These are phyloP conservation scores for Eucalyptus curtisii DNA, from an alignment of 345 rosid genomes.

Conservation along the genomic window DNA sequence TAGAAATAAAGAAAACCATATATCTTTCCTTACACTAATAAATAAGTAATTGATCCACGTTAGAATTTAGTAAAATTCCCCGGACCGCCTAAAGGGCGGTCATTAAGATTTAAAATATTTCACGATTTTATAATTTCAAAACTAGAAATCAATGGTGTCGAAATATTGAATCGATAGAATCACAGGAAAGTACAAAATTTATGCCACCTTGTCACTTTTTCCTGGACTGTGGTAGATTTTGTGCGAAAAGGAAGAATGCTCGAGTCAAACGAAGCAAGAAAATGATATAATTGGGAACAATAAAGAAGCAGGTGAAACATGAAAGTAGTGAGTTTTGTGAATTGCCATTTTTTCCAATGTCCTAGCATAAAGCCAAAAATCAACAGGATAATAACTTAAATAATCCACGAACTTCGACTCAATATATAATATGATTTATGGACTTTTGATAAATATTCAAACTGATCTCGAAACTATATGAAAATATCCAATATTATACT, in stretches of 20 bases:
- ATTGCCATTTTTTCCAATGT: background rate
- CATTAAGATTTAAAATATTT: background rate
- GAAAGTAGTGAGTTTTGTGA: background rate
- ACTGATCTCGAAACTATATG: fast-evolving
- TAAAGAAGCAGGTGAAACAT: background rate
- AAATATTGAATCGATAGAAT: background rate
- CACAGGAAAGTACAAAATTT: background rate
- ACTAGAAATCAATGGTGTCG: background rate
- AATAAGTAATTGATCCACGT: background rate
- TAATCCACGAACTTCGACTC: too few species aligned
- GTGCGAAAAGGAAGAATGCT: background rate
- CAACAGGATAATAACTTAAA: too few species aligned
- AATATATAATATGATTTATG: too few species aligned
- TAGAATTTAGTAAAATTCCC: background rate
- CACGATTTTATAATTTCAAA: background rate
- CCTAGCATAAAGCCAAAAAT: background rate
- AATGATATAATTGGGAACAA: background rate
- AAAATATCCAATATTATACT: too few species aligned
- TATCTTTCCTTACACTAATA: background rate
- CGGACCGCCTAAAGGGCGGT: background rate
- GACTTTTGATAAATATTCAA: too few species aligned
- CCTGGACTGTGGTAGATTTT: background rate
- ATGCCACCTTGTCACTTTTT: background rate
- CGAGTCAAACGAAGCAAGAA: background rate
- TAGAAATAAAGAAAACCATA: background rate